Percentiles rank a stretch among this genome's conserved stretches.
Conservation (phyloP, 306 rosid species). For the Begonia fuchsioides region DNA sequence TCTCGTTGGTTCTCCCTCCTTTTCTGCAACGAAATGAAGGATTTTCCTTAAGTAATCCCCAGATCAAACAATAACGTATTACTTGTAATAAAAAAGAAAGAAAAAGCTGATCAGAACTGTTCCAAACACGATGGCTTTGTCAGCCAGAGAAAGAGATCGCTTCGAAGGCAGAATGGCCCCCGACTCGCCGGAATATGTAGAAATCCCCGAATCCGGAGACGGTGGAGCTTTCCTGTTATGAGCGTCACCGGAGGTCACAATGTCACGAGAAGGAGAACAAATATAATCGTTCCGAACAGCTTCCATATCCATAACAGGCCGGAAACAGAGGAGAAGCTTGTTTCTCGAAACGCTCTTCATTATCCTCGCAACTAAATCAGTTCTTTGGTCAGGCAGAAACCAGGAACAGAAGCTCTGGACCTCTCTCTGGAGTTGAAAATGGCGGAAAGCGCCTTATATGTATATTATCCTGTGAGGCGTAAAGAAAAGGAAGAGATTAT, state of each 20-base stretch:
- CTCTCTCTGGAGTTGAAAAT: too few species aligned
- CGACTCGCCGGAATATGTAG: constrained; percentile 3
- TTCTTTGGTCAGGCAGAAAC: too few species aligned
- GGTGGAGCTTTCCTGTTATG: constrained; percentile 8
- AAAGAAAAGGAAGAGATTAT: too few species aligned
- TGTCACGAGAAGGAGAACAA: constrained; percentile 12
- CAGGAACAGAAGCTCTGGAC: too few species aligned
- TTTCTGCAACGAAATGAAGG: neutral
- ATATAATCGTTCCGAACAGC: constrained; percentile 2
- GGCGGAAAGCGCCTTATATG: too few species aligned
- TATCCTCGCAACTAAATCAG: neutral
- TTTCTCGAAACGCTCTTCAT: constrained; percentile 48
- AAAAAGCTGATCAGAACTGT: constrained; percentile 29
- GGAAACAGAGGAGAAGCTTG: constrained; percentile 60
- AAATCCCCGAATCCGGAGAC: constrained; percentile 10
- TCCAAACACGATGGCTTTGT: constrained; percentile 33
- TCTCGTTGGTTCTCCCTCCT: constrained; percentile 6
- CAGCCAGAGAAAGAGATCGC: constrained; percentile 21
- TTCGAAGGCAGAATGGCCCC: constrained; percentile 14
- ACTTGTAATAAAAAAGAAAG: neutral
- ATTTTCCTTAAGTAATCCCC: too few species aligned
- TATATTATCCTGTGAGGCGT: too few species aligned
- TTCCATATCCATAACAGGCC: constrained; percentile 42
- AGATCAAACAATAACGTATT: too few species aligned
- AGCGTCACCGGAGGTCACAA: constrained; percentile 9